These are phyloP conservation scores for Didymella sp. DNA, from an alignment of 2,329 filamentous ascomycete species.

Conservation along the genomic window DNA sequence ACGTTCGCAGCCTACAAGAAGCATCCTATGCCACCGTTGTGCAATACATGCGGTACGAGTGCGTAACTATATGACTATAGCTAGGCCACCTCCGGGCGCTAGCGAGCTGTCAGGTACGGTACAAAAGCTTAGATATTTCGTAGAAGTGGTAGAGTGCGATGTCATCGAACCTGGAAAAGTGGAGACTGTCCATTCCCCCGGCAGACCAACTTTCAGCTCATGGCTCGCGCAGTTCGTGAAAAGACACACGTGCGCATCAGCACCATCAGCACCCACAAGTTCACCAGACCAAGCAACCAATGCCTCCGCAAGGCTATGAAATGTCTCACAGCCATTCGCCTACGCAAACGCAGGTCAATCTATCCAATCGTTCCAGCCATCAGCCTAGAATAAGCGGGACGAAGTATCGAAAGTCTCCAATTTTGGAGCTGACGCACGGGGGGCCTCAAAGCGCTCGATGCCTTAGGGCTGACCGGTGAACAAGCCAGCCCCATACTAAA, in stretches of 20 bases:
- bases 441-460: slow-evolving; percentile 11
- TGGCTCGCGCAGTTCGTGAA: background rate
- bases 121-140: background rate
- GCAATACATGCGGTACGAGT: background rate
- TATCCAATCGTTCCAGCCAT: slow-evolving; percentile 6
- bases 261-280: background rate
- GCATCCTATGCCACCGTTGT: background rate
- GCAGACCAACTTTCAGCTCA: background rate
- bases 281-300: background rate
- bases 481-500: slow-evolving; percentile 24
- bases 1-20: background rate
- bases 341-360: background rate
- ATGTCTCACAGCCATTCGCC: background rate
- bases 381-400: slow-evolving; percentile 5
- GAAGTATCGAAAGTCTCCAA: slow-evolving; percentile 13
- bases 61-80: background rate
- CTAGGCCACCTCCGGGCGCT: background rate
- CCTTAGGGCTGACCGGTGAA: slow-evolving; percentile 33
- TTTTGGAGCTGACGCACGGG: slow-evolving; percentile 12
- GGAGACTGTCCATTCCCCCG: background rate
- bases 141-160: too few relatives aligned
- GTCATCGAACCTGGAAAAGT: background rate
- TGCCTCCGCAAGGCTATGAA: slow-evolving; percentile 5
- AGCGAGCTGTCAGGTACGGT: background rate
- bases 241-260: background rate